Base-by-base conservation (phyloP, 2,329 filamentous ascomycete genomes). In the Fusarium sublunatum region DNA sequence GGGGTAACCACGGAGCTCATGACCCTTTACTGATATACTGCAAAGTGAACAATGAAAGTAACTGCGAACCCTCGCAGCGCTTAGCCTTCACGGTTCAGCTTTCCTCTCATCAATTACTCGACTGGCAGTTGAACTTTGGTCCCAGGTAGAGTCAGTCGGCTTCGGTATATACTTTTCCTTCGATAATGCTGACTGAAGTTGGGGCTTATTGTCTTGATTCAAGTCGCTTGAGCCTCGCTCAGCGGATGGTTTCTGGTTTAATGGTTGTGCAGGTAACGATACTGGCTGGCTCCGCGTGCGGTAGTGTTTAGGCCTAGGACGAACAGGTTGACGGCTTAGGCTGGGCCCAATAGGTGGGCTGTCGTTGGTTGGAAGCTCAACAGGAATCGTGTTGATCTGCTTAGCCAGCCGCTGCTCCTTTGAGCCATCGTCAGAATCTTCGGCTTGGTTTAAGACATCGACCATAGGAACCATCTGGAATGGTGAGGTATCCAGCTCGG, bases 401-500 rank as follows among this genome's bases (percentile, higher is more conserved):
- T 57, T 44, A 7, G 40, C 55, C 29, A 57, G 10, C 32, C 39
- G 32, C 26, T 50, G 34, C 8, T 34, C 54, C 22, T 13, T 11
- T 4, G 7, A 28, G 12, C 4, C 13, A 28, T 10, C 38, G 6
- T 29, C 28, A 6, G 28, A 10, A 6, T n/a, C 32, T 4, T 22
- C 19, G 8, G 15, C 12, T 5, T 45, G 31, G 25, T 15, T 36
- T 6, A 43, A 22, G n/a, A 34, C 13, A 6, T 34, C 35, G 10
- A 31, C 32, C 5, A 58, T 39, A 2, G 60, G 59, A 19, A 63
- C 35, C 41, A 44, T 61, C 1, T 51, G 61, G 11, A 38, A 47
- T 3, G 54, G 48, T 8, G 60, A 64, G 22, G 19, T 51, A 15
- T 61, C 61, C 7, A 64, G 29, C 25, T 64, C 61, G 3, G 54